Base-by-base conservation (phyloP, 78 protist genomes). In the Dictyostelium intermedium region DNA sequence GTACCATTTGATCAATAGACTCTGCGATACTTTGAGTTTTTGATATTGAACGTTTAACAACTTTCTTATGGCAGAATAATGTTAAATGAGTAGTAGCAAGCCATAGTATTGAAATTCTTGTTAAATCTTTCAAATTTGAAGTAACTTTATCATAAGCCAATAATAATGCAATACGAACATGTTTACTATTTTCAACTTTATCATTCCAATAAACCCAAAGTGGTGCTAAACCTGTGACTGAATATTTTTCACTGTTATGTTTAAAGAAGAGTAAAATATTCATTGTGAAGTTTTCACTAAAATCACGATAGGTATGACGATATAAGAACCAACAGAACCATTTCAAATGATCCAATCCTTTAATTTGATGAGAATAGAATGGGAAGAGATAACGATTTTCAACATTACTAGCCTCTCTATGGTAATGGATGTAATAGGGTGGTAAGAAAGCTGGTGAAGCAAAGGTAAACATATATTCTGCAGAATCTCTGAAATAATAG, bases 321-420 rank as follows among this genome's bases (percentile, higher is more conserved):
- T 89, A 89, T 14, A 89, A 35, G 56, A 63, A 14, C 72, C 82
- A 83, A 16, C 70, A 77, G 50, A 89, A 43, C 87, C 87, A 89
- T n/a, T 84, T 74, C 47, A 89, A 78, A 80, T 89, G 94, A 73
- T 89, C 94, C 8, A 80, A 56, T 4, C 94, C 94, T 35, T 80
- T 89, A 23, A 89, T 89, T 84, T 89, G 82, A 79, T 89, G 94
- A 1, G 94, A 84, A 60, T 43, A 89, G 87, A 89, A 80, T 89
- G 94, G 94, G 82, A 80, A 80, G 7, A 89, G 81, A 69, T 81
- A 89, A 13, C 81, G 82, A 14, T 79, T n/a, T 66, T 89, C 94
- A 14, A 80, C 87, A 9, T 89, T 84, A 32, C 84, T 80, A 0
- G 72, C 83, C 20, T 89, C 94, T 4, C 94, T 56, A 61, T 89